Percentiles rank a stretch among this genome's conserved stretches.
Evolutionary conservation across 179 eudicot genomes (phyloP).

Genomic region (Kewa caespitosa): DNA sequence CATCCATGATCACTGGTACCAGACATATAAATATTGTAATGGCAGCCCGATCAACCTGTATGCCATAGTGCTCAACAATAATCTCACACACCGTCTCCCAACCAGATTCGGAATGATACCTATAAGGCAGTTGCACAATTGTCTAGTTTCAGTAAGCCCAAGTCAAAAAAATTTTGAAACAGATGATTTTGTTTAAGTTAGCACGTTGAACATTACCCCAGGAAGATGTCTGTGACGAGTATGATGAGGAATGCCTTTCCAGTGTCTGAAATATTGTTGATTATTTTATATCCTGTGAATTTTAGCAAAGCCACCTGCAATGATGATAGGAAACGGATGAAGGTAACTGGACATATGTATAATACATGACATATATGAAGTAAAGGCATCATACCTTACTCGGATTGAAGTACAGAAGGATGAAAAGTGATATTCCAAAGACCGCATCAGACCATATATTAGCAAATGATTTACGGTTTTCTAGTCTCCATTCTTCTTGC

Average conservation of each 20-base stretch:
- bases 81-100: conserved; percentile 87
- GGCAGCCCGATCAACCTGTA: conserved; percentile 72
- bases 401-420: conserved; percentile 81
- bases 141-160: neutral
- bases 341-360: neutral
- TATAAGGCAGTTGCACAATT: conserved; percentile 30
- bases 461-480: conserved; percentile 88
- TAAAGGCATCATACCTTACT: conserved; percentile 55
- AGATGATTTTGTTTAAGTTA: neutral
- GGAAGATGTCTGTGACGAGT: conserved; percentile 80
- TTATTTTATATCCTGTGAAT: conserved; percentile 90
- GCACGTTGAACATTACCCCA: conserved; percentile 54
- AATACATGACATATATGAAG: conserved; percentile 13
- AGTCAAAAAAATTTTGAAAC: neutral
- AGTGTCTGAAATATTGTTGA: conserved; percentile 85
- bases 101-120: conserved; percentile 96
- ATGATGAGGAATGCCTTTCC: conserved; percentile 96
- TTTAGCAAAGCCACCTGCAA: conserved; percentile 94
- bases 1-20: conserved; percentile 81
- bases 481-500: conserved; percentile 79
- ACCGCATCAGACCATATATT: conserved; percentile 88
- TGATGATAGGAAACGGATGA: neutral
- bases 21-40: conserved; percentile 79
- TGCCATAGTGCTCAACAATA: conserved; percentile 83
- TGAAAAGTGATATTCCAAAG: conserved; percentile 77